phyloP scores from a whole-genome alignment of 2,329 filamentous ascomycete genomes.

The Aspergillus luchuensis region DNA sequence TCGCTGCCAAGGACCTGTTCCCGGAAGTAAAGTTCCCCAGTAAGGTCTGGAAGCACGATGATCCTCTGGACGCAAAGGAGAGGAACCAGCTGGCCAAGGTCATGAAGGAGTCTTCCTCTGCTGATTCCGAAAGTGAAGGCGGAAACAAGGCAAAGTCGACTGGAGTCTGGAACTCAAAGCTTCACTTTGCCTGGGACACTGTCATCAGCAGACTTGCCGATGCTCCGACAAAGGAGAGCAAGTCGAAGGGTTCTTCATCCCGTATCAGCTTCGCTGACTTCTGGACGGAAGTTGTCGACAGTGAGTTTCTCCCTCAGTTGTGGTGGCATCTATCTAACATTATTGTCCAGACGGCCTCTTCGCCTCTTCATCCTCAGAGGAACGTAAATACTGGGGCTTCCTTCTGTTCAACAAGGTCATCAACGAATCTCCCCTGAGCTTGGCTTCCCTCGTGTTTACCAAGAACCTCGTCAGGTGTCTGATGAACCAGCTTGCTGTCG shows the following conservation, averaged over 20 bases:
- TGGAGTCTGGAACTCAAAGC: conserved; percentile 74
- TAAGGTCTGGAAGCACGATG: conserved; percentile 71
- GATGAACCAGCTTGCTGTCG: conserved; percentile 77
- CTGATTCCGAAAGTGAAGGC: conserved; percentile 32
- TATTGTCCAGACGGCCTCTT: conserved; percentile 71
- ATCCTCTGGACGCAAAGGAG: conserved; percentile 72
- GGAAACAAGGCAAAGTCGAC: conserved; percentile 47
- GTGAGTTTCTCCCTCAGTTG: conserved; percentile 54
- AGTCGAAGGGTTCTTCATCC: conserved; percentile 39
- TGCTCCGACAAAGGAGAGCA: conserved; percentile 30
- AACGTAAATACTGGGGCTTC: conserved; percentile 90
- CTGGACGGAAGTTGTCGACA: conserved; percentile 84
- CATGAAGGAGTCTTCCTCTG: conserved; percentile 65
- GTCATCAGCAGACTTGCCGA: conserved; percentile 59
- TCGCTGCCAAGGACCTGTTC: conserved; percentile 67
- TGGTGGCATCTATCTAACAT: conserved; percentile 24
- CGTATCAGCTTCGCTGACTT: conserved; percentile 67
- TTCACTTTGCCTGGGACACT: conserved; percentile 86
- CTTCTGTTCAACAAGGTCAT: conserved; percentile 80
- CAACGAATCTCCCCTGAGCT: conserved; percentile 50
- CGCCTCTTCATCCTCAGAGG: conserved; percentile 75
- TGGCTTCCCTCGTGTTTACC: conserved; percentile 69
- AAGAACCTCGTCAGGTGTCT: conserved; percentile 79
- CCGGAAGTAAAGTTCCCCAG: conserved; percentile 65
- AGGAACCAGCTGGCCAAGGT: conserved; percentile 71